A percentile compares a stretch with the other conserved stretches of the same genome.
Evolutionary conservation across 345 rosid genomes (phyloP).

Genomic region (Passiflora organensis): DNA sequence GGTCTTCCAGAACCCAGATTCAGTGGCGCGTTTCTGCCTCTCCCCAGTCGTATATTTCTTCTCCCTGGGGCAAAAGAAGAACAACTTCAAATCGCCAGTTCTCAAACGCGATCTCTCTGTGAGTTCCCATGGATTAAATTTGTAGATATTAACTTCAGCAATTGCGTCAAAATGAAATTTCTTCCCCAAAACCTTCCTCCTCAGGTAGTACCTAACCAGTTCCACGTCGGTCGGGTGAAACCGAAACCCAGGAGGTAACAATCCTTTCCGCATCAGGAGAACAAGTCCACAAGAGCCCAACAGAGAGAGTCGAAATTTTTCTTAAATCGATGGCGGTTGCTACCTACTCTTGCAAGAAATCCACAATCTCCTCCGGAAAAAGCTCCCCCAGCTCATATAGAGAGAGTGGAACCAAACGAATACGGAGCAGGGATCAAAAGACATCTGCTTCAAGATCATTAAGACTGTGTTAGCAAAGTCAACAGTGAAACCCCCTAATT

Average conservation of each 20-base stretch:
- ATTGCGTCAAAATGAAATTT: conserved; percentile 37
- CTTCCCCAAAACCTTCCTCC: conserved; percentile 57
- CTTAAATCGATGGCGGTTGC: too few relatives aligned
- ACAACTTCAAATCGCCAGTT: conserved; percentile 69
- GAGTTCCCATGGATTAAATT: conserved; percentile 65
- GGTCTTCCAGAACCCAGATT: conserved; percentile 66
- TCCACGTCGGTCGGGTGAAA: conserved; percentile 84
- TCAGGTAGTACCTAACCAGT: conserved; percentile 56
- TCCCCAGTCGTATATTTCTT: conserved; percentile 52
- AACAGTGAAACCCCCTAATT: too few relatives aligned
- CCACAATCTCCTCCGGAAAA: conserved; percentile 72
- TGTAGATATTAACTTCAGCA: conserved; percentile 55
- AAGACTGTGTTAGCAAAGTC: too few relatives aligned
- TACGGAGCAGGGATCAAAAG: too few relatives aligned
- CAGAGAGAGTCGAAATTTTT: background rate
- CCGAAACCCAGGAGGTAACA: conserved; percentile 63
- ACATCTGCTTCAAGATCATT: too few relatives aligned
- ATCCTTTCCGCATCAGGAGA: conserved; percentile 33
- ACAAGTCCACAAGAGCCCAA: background rate
- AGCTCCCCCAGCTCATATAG: too few relatives aligned
- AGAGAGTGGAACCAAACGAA: too few relatives aligned
- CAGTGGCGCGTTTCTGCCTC: conserved; percentile 44
- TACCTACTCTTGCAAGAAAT: conserved; percentile 47
- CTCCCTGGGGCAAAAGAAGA: conserved; percentile 65
- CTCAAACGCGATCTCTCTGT: conserved; percentile 31